Evolutionary conservation across 1,139 yeast species (phyloP), one percentile per base, ranked within the genome.

Genomic region (Candida labiduridarum): DNA sequence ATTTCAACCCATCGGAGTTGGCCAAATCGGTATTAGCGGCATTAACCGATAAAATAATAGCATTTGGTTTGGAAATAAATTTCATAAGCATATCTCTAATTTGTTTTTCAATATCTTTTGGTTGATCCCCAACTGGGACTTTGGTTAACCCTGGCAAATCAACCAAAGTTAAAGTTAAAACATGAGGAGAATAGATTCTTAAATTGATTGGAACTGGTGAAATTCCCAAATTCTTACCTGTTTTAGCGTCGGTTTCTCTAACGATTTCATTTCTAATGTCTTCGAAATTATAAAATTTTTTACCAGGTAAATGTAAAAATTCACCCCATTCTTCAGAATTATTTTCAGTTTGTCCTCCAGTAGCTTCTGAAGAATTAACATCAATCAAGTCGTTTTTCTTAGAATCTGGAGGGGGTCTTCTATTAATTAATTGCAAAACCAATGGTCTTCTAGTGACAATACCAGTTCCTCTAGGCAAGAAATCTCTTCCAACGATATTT

Each of bases 51-150:
- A 94, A 78, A 55, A 94, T 87, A 62, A 94, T 94, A 43, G 99
- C 98, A 66, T 94, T 94, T 52, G 98, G 98, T 68, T 91, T 92
- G 35, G 96, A 85, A 61, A 94, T 94, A 67, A 88, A 94, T 69
- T 90, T 90, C 80, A 94, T 79, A 52, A 94, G 79, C 98, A 94
- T 94, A 56, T 92, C 97, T 65, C 89, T 85, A 61, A 94, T 95
- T 71, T 89, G 97, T 57, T 83, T 85, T 76, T 94, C 99, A 58
- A 94, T 94, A 69, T 94, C 99, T 66, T 88, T 89, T 49, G 99
- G 99, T 72, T 94, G 99, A 69, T 94, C 99, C 45, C 99, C 99
- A 46, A 94, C 98, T n/a, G 99, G 99, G 40, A 95, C 99, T 70
- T 94, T 94, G 30, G 99, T 94, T 64, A 95, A 80, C 55, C 99